Conservation (phyloP, 495 filamentous ascomycete genomes). For the Penicillium arizonense region DNA sequence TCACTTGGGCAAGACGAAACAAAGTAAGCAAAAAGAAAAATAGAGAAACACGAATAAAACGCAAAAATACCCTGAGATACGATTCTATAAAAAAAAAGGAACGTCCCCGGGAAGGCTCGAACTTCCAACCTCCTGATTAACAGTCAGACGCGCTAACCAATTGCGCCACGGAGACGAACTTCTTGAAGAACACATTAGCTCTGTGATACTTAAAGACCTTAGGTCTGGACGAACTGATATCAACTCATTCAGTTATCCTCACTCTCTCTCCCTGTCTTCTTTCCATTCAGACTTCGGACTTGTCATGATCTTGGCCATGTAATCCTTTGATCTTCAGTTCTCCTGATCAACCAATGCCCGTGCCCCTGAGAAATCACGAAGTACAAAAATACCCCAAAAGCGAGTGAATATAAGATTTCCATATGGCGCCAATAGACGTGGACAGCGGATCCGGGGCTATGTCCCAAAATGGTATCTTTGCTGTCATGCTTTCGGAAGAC, state of each 20-base stretch:
- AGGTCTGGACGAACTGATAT: no score
- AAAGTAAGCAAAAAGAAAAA: not conserved
- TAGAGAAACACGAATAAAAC: not conserved
- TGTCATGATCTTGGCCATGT: no score
- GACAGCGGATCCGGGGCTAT: not conserved
- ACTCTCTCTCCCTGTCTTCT: no score
- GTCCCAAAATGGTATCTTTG: not conserved
- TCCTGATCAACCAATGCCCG: not conserved
- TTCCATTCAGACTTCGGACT: no score
- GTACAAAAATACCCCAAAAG: not conserved
- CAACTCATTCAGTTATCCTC: no score
- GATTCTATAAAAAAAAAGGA: no score
- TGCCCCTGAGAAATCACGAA: not conserved
- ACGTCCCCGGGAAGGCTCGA: constrained; percentile 46
- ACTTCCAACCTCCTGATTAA: constrained; percentile 52
- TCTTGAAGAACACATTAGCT: not conserved
- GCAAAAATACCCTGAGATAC: not conserved
- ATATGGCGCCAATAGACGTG: not conserved
- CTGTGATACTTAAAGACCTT: not conserved
- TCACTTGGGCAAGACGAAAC: not conserved
- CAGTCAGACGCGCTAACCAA: constrained; percentile 51
- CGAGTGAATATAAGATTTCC: not conserved
- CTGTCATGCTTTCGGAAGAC: not conserved
- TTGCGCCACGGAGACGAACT: constrained; percentile 44
- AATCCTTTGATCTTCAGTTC: no score